phyloP scores from a whole-genome alignment of 495 filamentous ascomycete genomes.

The Penicillium simplicissimum region DNA sequence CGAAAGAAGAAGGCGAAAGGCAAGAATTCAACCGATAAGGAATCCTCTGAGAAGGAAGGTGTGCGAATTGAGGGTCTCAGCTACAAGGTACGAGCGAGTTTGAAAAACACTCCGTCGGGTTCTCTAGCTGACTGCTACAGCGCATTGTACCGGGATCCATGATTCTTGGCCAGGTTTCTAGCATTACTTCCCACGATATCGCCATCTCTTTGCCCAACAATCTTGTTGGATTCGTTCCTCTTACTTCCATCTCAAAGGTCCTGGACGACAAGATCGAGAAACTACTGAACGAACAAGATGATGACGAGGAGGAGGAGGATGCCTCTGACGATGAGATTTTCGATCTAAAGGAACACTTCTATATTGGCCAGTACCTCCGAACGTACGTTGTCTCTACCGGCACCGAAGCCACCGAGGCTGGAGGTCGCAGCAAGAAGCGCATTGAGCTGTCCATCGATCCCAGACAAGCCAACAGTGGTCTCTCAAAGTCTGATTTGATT shows the following conservation, averaged over 20 bases:
- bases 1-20: conserved; percentile 49
- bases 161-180: conserved; percentile 81
- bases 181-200: conserved; percentile 77
- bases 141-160: conserved; percentile 79
- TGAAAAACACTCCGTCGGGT: neutral
- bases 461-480: conserved; percentile 68
- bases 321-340: conserved; percentile 59
- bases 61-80: conserved; percentile 83
- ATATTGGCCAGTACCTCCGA: conserved; percentile 84
- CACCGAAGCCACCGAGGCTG: conserved; percentile 52
- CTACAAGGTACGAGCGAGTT: conserved; percentile 67
- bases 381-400: conserved; percentile 77
- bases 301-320: conserved; percentile 52
- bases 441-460: conserved; percentile 86
- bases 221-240: conserved; percentile 81
- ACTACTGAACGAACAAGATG: conserved; percentile 55
- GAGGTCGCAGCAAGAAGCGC: conserved; percentile 67
- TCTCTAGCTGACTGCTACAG: conserved; percentile 52
- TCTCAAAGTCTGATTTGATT: conserved; percentile 69
- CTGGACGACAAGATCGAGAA: conserved; percentile 68
- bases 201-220: conserved; percentile 87
- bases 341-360: conserved; percentile 71
- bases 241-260: conserved; percentile 83
- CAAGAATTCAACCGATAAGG: conserved; percentile 49
- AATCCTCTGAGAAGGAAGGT: conserved; percentile 50